Conservation (phyloP, 305 asterid genomes). For the Solanum hybrid region DNA sequence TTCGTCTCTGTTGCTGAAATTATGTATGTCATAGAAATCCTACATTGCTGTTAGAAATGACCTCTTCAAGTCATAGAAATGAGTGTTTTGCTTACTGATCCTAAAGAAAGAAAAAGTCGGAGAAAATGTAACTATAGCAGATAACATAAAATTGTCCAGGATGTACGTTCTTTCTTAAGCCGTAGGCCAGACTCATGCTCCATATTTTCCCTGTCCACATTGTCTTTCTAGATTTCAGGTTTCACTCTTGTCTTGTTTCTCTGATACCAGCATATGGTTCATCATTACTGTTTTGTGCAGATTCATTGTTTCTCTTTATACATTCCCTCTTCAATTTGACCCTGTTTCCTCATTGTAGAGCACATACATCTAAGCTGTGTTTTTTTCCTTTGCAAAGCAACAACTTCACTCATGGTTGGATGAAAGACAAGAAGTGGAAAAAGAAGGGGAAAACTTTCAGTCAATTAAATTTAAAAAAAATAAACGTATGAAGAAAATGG, state of each 20-base stretch:
- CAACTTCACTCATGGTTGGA: conserved; percentile 26
- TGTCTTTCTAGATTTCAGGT: not conserved
- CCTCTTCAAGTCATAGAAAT: not conserved
- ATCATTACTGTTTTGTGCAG: not conserved
- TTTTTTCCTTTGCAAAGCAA: conserved; percentile 13
- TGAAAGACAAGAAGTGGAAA: conserved; percentile 13
- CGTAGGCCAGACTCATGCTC: not conserved
- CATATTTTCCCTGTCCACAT: not conserved
- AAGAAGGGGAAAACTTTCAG: conserved; percentile 17
- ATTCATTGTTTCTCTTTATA: not conserved
- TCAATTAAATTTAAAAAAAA: not conserved
- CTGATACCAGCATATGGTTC: not conserved
- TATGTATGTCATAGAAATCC: not conserved
- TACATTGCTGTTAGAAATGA: not conserved
- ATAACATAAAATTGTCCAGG: not conserved
- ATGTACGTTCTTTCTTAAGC: not conserved
- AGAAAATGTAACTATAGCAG: not conserved
- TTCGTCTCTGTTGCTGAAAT: no score
- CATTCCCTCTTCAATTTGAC: not conserved
- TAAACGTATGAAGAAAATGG: conserved; percentile 19
- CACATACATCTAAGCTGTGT: conserved; percentile 6
- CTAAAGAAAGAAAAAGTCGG: not conserved
- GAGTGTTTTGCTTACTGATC: not conserved
- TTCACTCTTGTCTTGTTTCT: not conserved
- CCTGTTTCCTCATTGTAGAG: not conserved